Evolutionary conservation across 176 grass and related monocot species (phyloP).

Genomic region (Oryza brachyantha): DNA sequence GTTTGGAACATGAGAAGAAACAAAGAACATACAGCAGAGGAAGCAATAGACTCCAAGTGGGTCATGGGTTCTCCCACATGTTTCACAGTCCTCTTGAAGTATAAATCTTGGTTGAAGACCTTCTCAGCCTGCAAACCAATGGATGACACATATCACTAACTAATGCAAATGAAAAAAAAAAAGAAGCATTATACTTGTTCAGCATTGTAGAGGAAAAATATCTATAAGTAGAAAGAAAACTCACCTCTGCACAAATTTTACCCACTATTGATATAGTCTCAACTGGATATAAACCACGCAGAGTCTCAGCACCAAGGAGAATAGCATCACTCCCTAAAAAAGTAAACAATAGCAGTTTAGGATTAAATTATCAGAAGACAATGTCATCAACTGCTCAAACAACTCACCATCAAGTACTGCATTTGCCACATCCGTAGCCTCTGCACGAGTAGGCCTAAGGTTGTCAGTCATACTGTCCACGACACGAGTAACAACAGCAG

Average conservation of each 20-base stretch:
- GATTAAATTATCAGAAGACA: neutral
- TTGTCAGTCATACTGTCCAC: constrained; percentile 99
- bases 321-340: constrained; percentile 92
- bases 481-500: constrained; percentile 93
- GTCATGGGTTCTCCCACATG: constrained; percentile 96
- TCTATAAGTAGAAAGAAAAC: neutral
- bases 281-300: constrained; percentile 92
- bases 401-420: constrained; percentile 89
- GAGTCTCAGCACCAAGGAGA: constrained; percentile 97
- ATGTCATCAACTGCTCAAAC: constrained; percentile 25
- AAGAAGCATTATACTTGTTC: neutral
- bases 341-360: constrained; percentile 4
- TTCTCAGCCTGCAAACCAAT: constrained; percentile 80
- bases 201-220: constrained; percentile 4
- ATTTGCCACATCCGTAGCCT: constrained; percentile 98
- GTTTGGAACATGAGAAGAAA: neutral
- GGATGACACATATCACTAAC: neutral
- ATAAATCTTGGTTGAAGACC: constrained; percentile 98
- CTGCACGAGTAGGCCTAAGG: constrained; percentile 91
- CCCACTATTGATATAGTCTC: constrained; percentile 93
- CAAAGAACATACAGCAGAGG: constrained; percentile 63
- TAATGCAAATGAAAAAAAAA: neutral
- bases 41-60: constrained; percentile 98
- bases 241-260: constrained; percentile 96
- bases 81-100: constrained; percentile 95